These are phyloP conservation scores for Rhizopus arrhizus DNA, from an alignment of 371 early-diverging fungal species.

Conservation along the genomic window DNA sequence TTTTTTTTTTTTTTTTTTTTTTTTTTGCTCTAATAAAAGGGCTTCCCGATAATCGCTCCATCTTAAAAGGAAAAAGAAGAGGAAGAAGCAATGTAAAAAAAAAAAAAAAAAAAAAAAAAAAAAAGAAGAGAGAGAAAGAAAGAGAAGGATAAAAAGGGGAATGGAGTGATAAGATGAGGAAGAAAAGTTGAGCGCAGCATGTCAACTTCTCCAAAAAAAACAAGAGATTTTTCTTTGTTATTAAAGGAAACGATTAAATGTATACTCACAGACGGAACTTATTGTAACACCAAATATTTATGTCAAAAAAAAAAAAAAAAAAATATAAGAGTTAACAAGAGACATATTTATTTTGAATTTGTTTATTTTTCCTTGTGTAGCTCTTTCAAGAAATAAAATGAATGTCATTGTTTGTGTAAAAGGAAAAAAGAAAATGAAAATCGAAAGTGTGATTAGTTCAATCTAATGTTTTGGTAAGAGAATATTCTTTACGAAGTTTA, in stretches of 20 bases:
- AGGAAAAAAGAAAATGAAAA: not conserved
- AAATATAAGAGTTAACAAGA: no score
- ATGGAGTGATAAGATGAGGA: not conserved
- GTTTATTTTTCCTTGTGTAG: not conserved
- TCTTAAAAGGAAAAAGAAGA: no score
- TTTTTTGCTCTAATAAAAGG: no score
- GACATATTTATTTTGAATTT: no score
- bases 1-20: no score
- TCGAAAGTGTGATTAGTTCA: no score
- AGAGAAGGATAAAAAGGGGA: not conserved
- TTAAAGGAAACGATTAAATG: not conserved
- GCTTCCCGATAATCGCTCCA: no score
- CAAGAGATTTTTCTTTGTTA: not conserved
- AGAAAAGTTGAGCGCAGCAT: no score
- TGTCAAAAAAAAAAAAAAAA: not conserved
- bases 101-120: not conserved
- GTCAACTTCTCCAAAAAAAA: no score
- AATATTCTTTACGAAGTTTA: no score
- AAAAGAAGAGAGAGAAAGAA: not conserved
- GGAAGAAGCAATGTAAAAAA: no score
- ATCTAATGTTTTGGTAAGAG: no score
- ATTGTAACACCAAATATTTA: not conserved
- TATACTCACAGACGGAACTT: slow-evolving; percentile 1
- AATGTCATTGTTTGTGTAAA: not conserved
- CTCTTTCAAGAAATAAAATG: not conserved